Conservation (phyloP, 2,329 filamentous ascomycete genomes). For the Cordyceps militaris region DNA sequence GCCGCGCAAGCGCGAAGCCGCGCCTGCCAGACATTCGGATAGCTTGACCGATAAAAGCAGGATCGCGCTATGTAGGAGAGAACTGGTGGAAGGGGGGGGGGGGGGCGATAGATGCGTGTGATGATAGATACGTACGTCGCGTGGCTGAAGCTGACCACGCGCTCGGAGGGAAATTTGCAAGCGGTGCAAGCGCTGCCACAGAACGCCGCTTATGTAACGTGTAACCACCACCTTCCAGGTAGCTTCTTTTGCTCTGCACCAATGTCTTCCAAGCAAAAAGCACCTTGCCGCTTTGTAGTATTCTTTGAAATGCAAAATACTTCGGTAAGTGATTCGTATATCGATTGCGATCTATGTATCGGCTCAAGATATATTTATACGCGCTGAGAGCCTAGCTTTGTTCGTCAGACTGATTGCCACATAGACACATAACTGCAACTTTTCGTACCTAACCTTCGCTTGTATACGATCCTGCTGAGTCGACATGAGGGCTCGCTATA, state of each 20-base stretch:
- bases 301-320: too few relatives aligned
- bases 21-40: conserved; percentile 30
- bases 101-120: background rate
- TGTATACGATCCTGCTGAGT: background rate
- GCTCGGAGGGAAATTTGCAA: background rate
- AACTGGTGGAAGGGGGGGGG: background rate
- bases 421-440: background rate
- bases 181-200: too few relatives aligned
- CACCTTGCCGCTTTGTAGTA: too few relatives aligned
- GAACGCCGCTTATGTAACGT: conserved; percentile 5
- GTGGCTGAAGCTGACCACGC: conserved; percentile 1
- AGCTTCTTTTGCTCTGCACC: too few relatives aligned
- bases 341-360: too few relatives aligned
- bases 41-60: background rate
- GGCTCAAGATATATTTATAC: too few relatives aligned
- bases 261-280: too few relatives aligned
- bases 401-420: background rate
- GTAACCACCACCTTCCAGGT: too few relatives aligned
- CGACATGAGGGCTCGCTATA: conserved; percentile 67
- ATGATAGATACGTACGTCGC: background rate
- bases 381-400: background rate
- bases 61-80: too few relatives aligned
- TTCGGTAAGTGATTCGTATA: too few relatives aligned
- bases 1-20: conserved; percentile 39
- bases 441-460: background rate